Base-by-base conservation (phyloP, 202 grass and related monocot species). In the Cymbopogon flexuosus region DNA sequence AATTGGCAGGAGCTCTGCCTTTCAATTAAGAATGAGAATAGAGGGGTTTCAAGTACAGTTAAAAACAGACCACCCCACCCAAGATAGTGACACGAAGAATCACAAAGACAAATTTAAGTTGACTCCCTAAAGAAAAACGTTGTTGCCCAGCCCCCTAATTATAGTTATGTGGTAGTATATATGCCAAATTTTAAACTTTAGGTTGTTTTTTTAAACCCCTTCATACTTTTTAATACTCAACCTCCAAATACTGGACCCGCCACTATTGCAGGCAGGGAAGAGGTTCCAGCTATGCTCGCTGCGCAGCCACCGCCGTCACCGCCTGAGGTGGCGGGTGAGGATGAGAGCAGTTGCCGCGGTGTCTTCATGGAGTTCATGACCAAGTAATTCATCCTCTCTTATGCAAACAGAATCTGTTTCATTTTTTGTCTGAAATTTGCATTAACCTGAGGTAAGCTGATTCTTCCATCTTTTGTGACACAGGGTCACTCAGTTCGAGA, bases 361-460 rank as follows among this genome's bases (percentile, higher is more conserved):
- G 41, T 52, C 39, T 89, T 89, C 82, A 0, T 47, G 3, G 77
- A 85, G 30, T 89, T 85, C 59, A 85, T 85, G 87, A 34, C 78
- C 64, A 81, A 61, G 87, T 82, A 78, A 0, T 12, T 18, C 29
- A 22, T 37, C 51, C 34, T 47, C 0, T 76, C 69, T 13, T 33
- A 3, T 33, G 31, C 27, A 27, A 1, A 27, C 27, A 2, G 27
- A 27, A 27, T 27, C 27, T 2, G 27, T 27, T 27, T 27, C 27
- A 1, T 61, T 60, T 5, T 5, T 47, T 18, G 5, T 8, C 65
- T 19, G 23, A 43, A 60, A 21, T 31, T 43, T 31, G 8, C 7
- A 9, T 3, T 21, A 6, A 59, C 51, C 2, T 29, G 3, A 13
- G 3, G 1, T 57, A 4, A n/a, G 36, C 22, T 57, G 51, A 18